Evolutionary conservation across 176 grass and related monocot genomes (phyloP), one percentile per base, ranked within the genome.

Genomic region (Cenchrus americanus): DNA sequence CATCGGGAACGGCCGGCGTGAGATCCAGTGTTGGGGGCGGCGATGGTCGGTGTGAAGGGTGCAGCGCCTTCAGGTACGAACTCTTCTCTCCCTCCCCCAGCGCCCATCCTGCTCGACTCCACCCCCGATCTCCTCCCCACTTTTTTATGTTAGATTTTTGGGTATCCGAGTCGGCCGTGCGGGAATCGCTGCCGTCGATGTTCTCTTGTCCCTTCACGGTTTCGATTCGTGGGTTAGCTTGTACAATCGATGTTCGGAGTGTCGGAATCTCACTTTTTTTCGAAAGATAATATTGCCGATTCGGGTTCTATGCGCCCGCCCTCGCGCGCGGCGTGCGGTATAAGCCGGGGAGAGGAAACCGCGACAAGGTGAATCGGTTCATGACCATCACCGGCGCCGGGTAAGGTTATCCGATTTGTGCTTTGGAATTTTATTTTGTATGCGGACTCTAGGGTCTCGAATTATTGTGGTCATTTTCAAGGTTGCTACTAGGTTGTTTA

Each of bases 271-370:
- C 75, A 47, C 49, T 47, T 19, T 50, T 1, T 5, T n/a, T n/a
- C n/a, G n/a, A n/a, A n/a, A n/a, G n/a, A n/a, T n/a, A n/a, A n/a
- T n/a, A n/a, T n/a, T n/a, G n/a, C n/a, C n/a, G n/a, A n/a, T n/a
- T n/a, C n/a, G n/a, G n/a, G n/a, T n/a, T n/a, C n/a, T n/a, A n/a
- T n/a, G n/a, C n/a, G n/a, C n/a, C n/a, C n/a, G n/a, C n/a, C n/a
- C n/a, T n/a, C n/a, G n/a, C n/a, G n/a, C 32, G 69, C 50, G 59
- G 58, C 23, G 43, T 79, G 65, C 66, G 62, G 96, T 92, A 95
- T 93, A 99, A 99, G 86, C 74, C 32, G 96, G 96, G 80, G 96
- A 99, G 91, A 89, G 94, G 86, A 93, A 99, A 71, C 96, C 94
- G n/a, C n/a, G n/a, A n/a, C n/a, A n/a, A n/a, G n/a, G n/a, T n/a